phyloP scores from a whole-genome alignment of 2,329 filamentous ascomycete species.

The Exophiala bonariae region DNA sequence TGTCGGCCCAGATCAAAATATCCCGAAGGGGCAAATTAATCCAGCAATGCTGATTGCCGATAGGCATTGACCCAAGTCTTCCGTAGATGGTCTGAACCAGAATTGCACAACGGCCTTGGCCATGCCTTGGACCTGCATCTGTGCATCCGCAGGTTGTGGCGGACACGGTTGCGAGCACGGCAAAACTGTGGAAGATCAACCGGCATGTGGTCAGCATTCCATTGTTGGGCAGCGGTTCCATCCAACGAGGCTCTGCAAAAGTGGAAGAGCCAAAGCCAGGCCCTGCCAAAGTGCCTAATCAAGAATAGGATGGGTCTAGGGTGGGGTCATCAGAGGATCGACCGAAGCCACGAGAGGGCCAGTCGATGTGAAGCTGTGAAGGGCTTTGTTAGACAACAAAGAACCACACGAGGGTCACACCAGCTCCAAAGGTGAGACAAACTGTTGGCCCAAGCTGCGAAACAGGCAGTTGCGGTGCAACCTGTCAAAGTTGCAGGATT shows the following conservation, averaged over 20 bases:
- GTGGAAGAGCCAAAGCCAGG: constrained; percentile 7
- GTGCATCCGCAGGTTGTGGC: constrained; percentile 19
- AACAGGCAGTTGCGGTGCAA: constrained; percentile 16
- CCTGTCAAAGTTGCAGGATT: constrained; percentile 23
- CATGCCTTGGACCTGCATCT: constrained; percentile 22
- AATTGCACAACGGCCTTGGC: constrained; percentile 8
- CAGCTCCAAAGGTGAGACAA: constrained; percentile 13
- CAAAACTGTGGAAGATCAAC: too few species aligned
- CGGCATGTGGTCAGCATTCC: too few species aligned
- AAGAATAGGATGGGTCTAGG: background rate
- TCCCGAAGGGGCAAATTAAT: constrained; percentile 20
- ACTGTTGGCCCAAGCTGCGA: constrained; percentile 26
- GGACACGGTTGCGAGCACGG: constrained; percentile 9
- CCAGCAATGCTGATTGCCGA: constrained; percentile 17
- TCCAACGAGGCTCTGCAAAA: too few species aligned
- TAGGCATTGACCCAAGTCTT: background rate
- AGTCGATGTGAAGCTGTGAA: background rate
- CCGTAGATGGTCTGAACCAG: constrained; percentile 9
- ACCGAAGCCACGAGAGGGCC: constrained; percentile 1
- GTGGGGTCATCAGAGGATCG: background rate
- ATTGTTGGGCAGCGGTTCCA: too few species aligned
- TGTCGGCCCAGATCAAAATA: constrained; percentile 17
- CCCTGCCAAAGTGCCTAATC: constrained; percentile 20
- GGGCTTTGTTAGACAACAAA: constrained; percentile 3
- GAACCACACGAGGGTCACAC: constrained; percentile 12